These are phyloP conservation scores for Breviolum minutum DNA, from an alignment of 73 alveolate species.

Conservation along the genomic window DNA sequence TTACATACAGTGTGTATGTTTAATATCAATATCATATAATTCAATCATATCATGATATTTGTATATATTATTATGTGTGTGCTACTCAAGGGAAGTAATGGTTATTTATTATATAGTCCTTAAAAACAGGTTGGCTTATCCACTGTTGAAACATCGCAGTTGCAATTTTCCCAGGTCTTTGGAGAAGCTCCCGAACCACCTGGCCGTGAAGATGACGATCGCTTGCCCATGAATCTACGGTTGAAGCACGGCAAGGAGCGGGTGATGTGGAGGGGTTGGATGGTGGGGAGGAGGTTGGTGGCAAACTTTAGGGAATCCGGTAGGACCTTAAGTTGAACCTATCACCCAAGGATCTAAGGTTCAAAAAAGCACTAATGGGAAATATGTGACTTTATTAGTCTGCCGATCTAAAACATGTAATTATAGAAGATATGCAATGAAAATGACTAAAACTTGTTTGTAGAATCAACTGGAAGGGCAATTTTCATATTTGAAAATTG, in stretches of 20 bases:
- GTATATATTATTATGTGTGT: background rate
- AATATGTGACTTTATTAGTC: no score
- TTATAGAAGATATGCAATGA: no score
- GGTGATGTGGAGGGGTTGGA: background rate
- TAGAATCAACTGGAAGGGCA: no score
- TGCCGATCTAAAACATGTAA: no score
- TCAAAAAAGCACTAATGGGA: no score
- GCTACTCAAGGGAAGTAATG: no score
- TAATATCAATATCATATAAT: background rate
- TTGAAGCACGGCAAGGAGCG: constrained; percentile 85
- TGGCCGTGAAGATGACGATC: constrained; percentile 66
- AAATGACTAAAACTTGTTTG: no score
- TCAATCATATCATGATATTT: background rate
- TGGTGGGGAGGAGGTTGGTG: background rate
- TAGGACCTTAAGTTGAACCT: no score
- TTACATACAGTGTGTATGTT: no score
- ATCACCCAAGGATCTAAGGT: no score
- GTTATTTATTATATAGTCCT: background rate
- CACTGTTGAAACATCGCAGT: background rate
- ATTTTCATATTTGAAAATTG: no score
- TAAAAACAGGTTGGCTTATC: background rate
- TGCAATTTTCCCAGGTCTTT: constrained; percentile 19
- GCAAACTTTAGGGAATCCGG: background rate
- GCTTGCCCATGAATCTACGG: constrained; percentile 73
- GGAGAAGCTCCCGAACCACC: constrained; percentile 85